Conservation (phyloP, 768 basidiomycete species). For the Royoungia palumana region DNA sequence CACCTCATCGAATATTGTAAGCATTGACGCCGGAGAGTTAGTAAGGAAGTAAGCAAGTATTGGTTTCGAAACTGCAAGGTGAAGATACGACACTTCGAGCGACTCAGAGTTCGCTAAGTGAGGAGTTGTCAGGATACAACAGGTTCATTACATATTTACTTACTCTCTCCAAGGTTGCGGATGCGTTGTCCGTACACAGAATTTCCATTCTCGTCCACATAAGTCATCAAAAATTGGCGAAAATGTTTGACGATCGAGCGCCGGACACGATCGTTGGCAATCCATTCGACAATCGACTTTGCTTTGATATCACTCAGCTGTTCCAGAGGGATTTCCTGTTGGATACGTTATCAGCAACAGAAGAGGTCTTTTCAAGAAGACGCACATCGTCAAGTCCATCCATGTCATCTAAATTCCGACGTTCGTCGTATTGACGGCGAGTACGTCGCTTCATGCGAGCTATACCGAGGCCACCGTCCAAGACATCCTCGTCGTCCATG, state of each 20-base stretch:
- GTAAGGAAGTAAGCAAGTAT: conserved; percentile 97
- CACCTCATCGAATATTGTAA: conserved; percentile 92
- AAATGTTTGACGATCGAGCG: conserved; percentile 91
- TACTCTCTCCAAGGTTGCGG: conserved; percentile 91
- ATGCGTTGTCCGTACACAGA: conserved; percentile 96
- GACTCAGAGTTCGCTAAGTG: conserved; percentile 89
- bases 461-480: conserved; percentile 62
- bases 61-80: conserved; percentile 87
- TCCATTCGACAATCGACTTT: conserved; percentile 97
- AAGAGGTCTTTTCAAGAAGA: conserved; percentile 6
- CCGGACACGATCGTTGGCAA: conserved; percentile 86
- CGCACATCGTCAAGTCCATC: conserved; percentile 85
- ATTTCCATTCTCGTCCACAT: conserved; percentile 85
- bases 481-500: conserved; percentile 69
- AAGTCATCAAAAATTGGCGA: conserved; percentile 92
- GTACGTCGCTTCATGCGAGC: conserved; percentile 77
- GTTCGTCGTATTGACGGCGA: conserved; percentile 91
- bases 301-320: conserved; percentile 98
- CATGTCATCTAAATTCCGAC: conserved; percentile 84
- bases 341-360: conserved; percentile 13
- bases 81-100: conserved; percentile 95
- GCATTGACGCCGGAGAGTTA: conserved; percentile 91
- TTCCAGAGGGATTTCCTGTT: conserved; percentile 88
- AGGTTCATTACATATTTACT: conserved; percentile 24
- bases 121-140: conserved; percentile 9